A percentile compares a stretch with the other conserved stretches of the same genome.
Evolutionary conservation across 352 stramenopile genomes (phyloP).

Genomic region (Peronospora tabacina): DNA sequence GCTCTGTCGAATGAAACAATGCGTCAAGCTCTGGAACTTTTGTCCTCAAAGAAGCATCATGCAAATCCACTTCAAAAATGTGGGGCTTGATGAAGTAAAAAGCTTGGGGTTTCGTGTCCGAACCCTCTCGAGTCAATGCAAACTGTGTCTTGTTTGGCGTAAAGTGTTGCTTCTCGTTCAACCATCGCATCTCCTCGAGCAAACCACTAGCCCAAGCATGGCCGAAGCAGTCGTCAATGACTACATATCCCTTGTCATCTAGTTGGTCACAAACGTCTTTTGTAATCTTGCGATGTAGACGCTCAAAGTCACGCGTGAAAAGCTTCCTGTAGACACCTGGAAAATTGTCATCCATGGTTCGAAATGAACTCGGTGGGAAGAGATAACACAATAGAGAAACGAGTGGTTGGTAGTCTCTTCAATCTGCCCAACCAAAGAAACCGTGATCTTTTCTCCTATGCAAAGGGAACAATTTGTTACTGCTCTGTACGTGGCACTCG

Average conservation of each 20-base stretch:
- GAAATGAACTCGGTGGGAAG: neutral
- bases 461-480: conserved; percentile 15
- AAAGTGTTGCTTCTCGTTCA: conserved; percentile 46
- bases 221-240: conserved; percentile 68
- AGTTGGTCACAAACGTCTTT: conserved; percentile 34
- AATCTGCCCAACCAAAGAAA: neutral
- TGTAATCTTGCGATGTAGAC: conserved; percentile 42
- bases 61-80: conserved; percentile 78
- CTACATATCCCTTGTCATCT: conserved; percentile 44
- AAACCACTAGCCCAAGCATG: conserved; percentile 44
- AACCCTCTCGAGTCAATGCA: conserved; percentile 36
- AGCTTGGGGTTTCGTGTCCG: conserved; percentile 22
- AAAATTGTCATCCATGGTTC: conserved; percentile 26
- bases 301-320: conserved; percentile 50
- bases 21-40: conserved; percentile 59
- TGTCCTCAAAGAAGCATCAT: conserved; percentile 44
- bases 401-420: conserved; percentile 13
- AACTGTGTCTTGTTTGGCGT: conserved; percentile 82
- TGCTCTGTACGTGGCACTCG: conserved; percentile 6
- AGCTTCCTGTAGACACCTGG: conserved; percentile 36
- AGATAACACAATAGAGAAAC: conserved; percentile 2
- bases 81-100: conserved; percentile 74
- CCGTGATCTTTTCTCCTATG: conserved; percentile 1
- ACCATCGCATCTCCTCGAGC: conserved; percentile 57
- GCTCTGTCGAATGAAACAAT: conserved; percentile 51